Percentiles rank a stretch among this genome's conserved stretches.
Evolutionary conservation across 305 asterid genomes (phyloP).

Genomic region (Fraxinus nigra): DNA sequence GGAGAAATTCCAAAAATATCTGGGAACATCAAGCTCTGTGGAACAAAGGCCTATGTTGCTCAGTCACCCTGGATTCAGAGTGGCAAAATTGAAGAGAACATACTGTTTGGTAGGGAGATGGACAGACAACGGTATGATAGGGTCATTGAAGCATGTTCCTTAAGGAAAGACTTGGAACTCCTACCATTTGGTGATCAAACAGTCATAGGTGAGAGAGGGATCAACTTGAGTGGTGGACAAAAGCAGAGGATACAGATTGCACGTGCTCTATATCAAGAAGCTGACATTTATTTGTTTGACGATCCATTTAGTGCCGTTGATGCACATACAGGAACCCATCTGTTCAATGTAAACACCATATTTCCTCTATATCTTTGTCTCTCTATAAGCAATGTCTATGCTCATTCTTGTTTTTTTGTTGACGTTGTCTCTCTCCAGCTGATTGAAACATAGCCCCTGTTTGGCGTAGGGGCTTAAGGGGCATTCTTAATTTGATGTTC

Average conservation of each 20-base stretch:
- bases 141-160: conserved; percentile 69
- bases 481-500: neutral
- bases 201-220: conserved; percentile 78
- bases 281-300: conserved; percentile 75
- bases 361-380: neutral
- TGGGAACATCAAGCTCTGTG: conserved; percentile 54
- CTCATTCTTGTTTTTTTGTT: neutral
- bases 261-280: conserved; percentile 82
- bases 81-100: conserved; percentile 76
- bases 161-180: conserved; percentile 73
- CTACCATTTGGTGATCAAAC: conserved; percentile 77
- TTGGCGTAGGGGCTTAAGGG: neutral
- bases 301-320: conserved; percentile 96
- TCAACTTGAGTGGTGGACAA: conserved; percentile 88
- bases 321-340: conserved; percentile 92
- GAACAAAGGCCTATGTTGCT: conserved; percentile 73
- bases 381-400: neutral
- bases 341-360: conserved; percentile 55
- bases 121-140: conserved; percentile 49
- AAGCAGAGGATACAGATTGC: conserved; percentile 92
- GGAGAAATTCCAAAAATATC: conserved; percentile 79
- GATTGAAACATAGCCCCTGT: neutral
- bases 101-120: conserved; percentile 76
- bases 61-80: conserved; percentile 97
- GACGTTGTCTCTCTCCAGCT: neutral